These are phyloP conservation scores for Ophiostoma piceae DNA, from an alignment of 2,329 filamentous ascomycete species.

Conservation along the genomic window DNA sequence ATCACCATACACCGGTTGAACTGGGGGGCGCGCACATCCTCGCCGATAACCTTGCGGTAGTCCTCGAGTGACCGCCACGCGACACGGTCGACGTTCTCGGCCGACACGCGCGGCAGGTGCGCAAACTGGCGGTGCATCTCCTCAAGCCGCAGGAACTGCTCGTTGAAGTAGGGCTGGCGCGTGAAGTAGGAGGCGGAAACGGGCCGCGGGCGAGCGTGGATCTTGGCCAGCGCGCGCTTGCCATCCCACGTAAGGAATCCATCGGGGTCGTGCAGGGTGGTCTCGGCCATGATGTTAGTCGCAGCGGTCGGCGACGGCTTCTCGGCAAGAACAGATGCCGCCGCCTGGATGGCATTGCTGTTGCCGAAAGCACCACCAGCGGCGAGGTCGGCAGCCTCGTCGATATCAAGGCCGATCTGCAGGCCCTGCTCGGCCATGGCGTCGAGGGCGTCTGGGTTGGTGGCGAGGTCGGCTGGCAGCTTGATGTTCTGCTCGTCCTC, in stretches of 20 bases:
- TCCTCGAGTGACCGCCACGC: conserved; percentile 76
- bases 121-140: conserved; percentile 66
- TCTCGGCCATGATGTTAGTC: not conserved
- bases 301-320: not conserved
- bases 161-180: conserved; percentile 76
- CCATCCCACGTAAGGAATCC: conserved; percentile 8
- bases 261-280: not conserved
- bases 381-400: not conserved
- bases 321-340: not conserved
- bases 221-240: not conserved
- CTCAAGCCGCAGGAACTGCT: conserved; percentile 70
- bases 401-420: conserved; percentile 8
- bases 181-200: conserved; percentile 93
- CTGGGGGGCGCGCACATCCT: conserved; percentile 68
- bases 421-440: conserved; percentile 12
- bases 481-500: conserved; percentile 8
- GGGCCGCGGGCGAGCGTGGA: conserved; percentile 69
- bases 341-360: not conserved
- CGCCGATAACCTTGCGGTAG: conserved; percentile 66
- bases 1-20: conserved; percentile 72
- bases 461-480: conserved; percentile 3
- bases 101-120: conserved; percentile 62
- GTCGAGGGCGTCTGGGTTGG: not conserved
- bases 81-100: conserved; percentile 63
- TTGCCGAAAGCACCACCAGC: not conserved